Evolutionary conservation across 2,329 filamentous ascomycete genomes (phyloP), one percentile per base, ranked within the genome.

Genomic region (Amauroascus verrucosus): DNA sequence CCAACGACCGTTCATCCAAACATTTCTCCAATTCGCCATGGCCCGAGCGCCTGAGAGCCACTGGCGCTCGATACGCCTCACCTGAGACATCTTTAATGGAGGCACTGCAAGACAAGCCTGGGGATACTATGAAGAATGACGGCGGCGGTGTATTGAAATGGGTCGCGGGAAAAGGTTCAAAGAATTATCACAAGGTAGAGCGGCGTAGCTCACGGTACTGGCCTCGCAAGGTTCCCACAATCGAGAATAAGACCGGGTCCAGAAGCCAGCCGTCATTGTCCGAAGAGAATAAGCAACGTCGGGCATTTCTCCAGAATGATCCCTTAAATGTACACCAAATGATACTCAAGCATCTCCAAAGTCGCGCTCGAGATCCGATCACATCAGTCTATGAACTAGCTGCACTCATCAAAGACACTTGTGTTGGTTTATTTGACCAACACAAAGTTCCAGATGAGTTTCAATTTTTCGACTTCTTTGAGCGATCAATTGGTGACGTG

Each of bases 401-500:
- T 0, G 77, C 79, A 61, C 71, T 82, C 7, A 83, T 85, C 56
- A 79, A 79, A 1, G 74, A 75, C 55, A 72, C 81, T 40, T 81
- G 81, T 64, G 77, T 74, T 6, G 80, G 78, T 3, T 74, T 79
- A 32, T 84, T 83, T 59, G 80, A 83, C 59, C 73, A 79, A 6
- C 77, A 81, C 56, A 73, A 75, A 2, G 69, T 78, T 47, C 76
- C 38, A 41, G 38, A 41, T 22, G 38, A 41, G 11, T 41, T 41
- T 24, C 79, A 82, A 56, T 84, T 85, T 50, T 63, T 84, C 1
- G 81, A 84, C 57, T 84, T 84, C 77, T 85, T 85, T 56, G 81
- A 84, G 58, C 75, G 74, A 13, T 80, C 77, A 1, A 83, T 85
- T 40, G 82, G 81, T 9, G 66, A 65, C 1, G 67, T 75, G 32